Evolutionary conservation across 805 yeast genomes (phyloP).

Genomic region (Saccharomycopsis microspora): DNA sequence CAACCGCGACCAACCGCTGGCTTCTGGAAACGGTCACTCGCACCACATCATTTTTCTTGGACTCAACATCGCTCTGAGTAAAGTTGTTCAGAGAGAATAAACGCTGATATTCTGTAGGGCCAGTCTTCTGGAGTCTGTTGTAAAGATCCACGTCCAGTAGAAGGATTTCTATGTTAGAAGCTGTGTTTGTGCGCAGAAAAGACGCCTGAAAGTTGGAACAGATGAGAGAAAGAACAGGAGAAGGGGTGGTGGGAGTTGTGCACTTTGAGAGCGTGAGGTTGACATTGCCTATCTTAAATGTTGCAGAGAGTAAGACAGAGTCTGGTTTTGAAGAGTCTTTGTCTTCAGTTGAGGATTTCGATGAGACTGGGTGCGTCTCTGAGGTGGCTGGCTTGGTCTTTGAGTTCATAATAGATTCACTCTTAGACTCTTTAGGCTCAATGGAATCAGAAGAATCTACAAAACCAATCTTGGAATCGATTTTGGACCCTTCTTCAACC

Average conservation of each 20-base stretch:
- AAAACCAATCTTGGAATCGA: neutral
- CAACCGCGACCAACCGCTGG: constrained; percentile 46
- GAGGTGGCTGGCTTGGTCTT: too few relatives aligned
- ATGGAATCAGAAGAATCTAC: neutral
- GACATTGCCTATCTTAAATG: constrained; percentile 53
- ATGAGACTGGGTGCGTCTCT: neutral
- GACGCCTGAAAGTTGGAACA: constrained; percentile 53
- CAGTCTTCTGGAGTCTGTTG: constrained; percentile 59
- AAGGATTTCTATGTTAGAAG: constrained; percentile 53
- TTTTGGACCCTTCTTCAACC: neutral
- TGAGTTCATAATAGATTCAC: too few relatives aligned
- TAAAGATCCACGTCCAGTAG: constrained; percentile 59
- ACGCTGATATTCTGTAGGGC: constrained; percentile 52
- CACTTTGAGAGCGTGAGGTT: constrained; percentile 58
- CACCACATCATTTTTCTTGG: constrained; percentile 38
- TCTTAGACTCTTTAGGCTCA: neutral
- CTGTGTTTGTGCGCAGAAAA: constrained; percentile 47
- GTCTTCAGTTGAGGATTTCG: constrained; percentile 27
- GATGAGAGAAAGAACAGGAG: constrained; percentile 58
- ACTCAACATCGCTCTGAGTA: constrained; percentile 26
- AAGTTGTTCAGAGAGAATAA: constrained; percentile 55
- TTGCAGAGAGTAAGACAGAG: too few relatives aligned
- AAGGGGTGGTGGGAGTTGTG: constrained; percentile 49
- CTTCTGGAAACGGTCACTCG: constrained; percentile 45
- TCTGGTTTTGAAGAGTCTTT: constrained; percentile 25